Percentiles rank a stretch among this genome's conserved stretches.
phyloP scores from a whole-genome alignment of 2,329 filamentous ascomycete species.

The Stachybotrys chlorohalonatus region DNA sequence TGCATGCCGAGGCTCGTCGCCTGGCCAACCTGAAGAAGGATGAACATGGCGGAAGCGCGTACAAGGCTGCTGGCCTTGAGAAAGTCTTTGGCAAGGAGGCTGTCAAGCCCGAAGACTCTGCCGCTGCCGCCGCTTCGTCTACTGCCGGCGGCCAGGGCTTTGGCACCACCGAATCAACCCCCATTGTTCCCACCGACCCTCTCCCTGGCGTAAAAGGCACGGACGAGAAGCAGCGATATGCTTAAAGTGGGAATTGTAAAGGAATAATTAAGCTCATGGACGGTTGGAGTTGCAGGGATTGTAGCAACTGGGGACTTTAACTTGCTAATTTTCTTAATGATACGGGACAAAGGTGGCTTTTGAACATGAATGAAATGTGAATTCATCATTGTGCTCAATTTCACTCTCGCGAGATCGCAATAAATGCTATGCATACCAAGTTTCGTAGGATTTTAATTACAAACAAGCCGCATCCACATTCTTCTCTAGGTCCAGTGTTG shows the following conservation, averaged over 20 bases:
- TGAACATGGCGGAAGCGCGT: slow-evolving; percentile 48
- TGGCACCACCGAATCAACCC: slow-evolving; percentile 1
- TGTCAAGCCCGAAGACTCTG: slow-evolving; percentile 16
- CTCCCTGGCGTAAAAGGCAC: background rate
- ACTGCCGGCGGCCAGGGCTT: slow-evolving; percentile 9
- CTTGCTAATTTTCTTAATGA: background rate
- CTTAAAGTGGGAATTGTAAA: background rate
- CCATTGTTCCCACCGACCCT: slow-evolving; percentile 2
- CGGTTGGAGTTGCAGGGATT: background rate
- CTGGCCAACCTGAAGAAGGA: slow-evolving; percentile 80
- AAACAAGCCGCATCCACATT: too few relatives aligned
- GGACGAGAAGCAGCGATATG: slow-evolving; percentile 1
- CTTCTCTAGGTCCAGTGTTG: too few relatives aligned
- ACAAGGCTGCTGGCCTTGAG: slow-evolving; percentile 50
- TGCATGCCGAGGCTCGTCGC: slow-evolving; percentile 82
- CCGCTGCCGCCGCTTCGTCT: slow-evolving; percentile 8
- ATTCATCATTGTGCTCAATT: too few relatives aligned
- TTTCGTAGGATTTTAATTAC: too few relatives aligned
- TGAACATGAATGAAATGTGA: too few relatives aligned
- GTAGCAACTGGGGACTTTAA: background rate
- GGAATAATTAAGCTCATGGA: background rate
- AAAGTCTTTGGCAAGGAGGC: slow-evolving; percentile 48
- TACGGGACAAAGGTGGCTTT: too few relatives aligned
- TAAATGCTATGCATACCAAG: too few relatives aligned
- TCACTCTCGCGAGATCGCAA: too few relatives aligned